Conservation (phyloP, 768 basidiomycete species). For the Mycena floridula region DNA sequence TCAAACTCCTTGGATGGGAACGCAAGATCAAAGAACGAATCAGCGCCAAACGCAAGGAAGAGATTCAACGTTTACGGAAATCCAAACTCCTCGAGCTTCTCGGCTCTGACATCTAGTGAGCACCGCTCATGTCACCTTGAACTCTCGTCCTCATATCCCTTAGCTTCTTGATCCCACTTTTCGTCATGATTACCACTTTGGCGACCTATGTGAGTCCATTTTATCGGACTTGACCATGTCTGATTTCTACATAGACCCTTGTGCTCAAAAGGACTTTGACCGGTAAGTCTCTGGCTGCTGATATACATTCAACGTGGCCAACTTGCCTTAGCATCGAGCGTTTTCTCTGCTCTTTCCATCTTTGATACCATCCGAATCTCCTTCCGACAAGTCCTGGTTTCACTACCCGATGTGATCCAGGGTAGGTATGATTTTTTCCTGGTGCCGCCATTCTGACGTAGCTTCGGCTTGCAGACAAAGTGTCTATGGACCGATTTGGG, state of each 20-base stretch:
- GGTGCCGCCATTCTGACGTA: too few relatives aligned
- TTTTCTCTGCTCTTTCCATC: conserved; percentile 15
- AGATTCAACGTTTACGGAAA: conserved; percentile 50
- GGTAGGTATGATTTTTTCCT: too few relatives aligned
- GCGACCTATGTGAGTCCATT: conserved; percentile 33
- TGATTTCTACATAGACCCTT: conserved; percentile 21
- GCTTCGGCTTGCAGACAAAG: conserved; percentile 49
- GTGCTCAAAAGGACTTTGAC: conserved; percentile 35
- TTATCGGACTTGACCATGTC: not conserved
- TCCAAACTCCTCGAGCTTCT: conserved; percentile 43
- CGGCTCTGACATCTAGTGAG: conserved; percentile 38
- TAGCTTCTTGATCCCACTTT: conserved; percentile 54
- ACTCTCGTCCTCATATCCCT: not conserved
- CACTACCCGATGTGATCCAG: too few relatives aligned
- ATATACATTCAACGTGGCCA: conserved; percentile 49
- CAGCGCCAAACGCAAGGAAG: conserved; percentile 51
- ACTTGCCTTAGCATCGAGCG: conserved; percentile 52
- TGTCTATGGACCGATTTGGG: conserved; percentile 53
- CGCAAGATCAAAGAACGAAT: conserved; percentile 48
- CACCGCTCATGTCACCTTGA: conserved; percentile 3
- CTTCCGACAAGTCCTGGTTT: too few relatives aligned
- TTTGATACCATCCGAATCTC: conserved; percentile 11
- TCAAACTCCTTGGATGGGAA: conserved; percentile 71
- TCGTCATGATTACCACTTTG: conserved; percentile 63
- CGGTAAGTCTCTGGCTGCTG: conserved; percentile 35